These are phyloP conservation scores for Populus nigra DNA, from an alignment of 345 rosid genomes.

Conservation along the genomic window DNA sequence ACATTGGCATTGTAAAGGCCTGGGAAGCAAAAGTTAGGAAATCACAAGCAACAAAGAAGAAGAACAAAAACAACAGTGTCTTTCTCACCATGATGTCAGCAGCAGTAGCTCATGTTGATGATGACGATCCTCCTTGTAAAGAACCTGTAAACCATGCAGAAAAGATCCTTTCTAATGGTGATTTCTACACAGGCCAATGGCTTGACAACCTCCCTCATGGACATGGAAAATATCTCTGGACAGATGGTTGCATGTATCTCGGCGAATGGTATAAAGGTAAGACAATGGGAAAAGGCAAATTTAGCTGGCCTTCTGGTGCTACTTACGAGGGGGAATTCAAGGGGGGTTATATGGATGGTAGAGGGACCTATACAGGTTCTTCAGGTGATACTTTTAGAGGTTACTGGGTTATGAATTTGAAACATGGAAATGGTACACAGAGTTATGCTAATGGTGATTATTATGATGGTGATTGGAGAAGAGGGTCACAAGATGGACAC, in stretches of 20 bases:
- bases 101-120: conserved; percentile 87
- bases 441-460: conserved; percentile 72
- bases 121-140: conserved; percentile 41
- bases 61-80: conserved; percentile 26
- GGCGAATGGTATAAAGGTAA: conserved; percentile 85
- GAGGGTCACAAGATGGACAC: conserved; percentile 81
- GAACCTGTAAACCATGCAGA: conserved; percentile 44
- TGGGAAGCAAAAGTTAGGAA: conserved; percentile 37
- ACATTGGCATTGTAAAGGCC: conserved; percentile 37
- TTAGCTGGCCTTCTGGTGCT: conserved; percentile 92
- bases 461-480: conserved; percentile 87
- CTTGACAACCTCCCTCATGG: conserved; percentile 68
- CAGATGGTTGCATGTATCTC: conserved; percentile 88
- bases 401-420: conserved; percentile 84
- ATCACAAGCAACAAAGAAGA: conserved; percentile 43
- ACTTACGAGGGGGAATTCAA: conserved; percentile 96
- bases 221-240: conserved; percentile 81
- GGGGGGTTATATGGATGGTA: conserved; percentile 83
- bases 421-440: conserved; percentile 73
- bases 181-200: conserved; percentile 88
- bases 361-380: conserved; percentile 75
- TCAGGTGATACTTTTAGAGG: conserved; percentile 73
- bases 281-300: conserved; percentile 75
- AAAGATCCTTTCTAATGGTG: conserved; percentile 58
- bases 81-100: conserved; percentile 53